Percentiles rank a stretch among this genome's conserved stretches.
Conservation (phyloP, 176 grass and related monocot genomes). For the Calamus simplicifolius region DNA sequence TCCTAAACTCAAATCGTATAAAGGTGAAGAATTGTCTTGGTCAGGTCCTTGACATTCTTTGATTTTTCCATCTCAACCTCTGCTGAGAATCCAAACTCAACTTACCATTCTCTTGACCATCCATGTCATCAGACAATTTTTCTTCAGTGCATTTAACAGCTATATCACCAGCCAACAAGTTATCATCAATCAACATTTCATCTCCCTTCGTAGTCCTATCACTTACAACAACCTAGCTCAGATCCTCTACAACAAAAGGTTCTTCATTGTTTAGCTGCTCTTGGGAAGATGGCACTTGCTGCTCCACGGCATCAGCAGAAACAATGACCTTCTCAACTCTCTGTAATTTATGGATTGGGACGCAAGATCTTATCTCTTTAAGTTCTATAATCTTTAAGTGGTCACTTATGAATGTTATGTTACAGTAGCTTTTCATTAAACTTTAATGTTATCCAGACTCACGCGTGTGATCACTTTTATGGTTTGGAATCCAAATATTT, state of each 20-base stretch:
- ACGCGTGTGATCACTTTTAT: too few relatives aligned
- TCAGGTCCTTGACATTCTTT: conserved; percentile 53
- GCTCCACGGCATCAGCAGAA: conserved; percentile 32
- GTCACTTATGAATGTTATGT: too few relatives aligned
- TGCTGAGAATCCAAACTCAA: conserved; percentile 35
- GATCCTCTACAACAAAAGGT: background rate
- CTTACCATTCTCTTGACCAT: conserved; percentile 48
- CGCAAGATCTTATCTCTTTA: too few relatives aligned
- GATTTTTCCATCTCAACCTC: conserved; percentile 68
- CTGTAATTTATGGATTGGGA: too few relatives aligned
- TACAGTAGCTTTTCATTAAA: too few relatives aligned
- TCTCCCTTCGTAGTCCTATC: conserved; percentile 42
- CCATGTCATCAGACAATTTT: conserved; percentile 40
- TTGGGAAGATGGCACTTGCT: conserved; percentile 29
- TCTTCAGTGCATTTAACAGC: conserved; percentile 47
- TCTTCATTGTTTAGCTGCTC: conserved; percentile 43
- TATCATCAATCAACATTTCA: conserved; percentile 48
- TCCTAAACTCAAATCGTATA: too few relatives aligned
- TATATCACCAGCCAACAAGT: conserved; percentile 40
- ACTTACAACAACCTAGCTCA: conserved; percentile 12
- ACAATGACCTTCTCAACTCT: conserved; percentile 59
- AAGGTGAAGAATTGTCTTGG: conserved; percentile 25
- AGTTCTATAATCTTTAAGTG: too few relatives aligned
- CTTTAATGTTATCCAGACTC: too few relatives aligned
- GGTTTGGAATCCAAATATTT: too few relatives aligned